Base-by-base conservation (phyloP, 169 alveolate species). In the Plasmodium fragile region DNA sequence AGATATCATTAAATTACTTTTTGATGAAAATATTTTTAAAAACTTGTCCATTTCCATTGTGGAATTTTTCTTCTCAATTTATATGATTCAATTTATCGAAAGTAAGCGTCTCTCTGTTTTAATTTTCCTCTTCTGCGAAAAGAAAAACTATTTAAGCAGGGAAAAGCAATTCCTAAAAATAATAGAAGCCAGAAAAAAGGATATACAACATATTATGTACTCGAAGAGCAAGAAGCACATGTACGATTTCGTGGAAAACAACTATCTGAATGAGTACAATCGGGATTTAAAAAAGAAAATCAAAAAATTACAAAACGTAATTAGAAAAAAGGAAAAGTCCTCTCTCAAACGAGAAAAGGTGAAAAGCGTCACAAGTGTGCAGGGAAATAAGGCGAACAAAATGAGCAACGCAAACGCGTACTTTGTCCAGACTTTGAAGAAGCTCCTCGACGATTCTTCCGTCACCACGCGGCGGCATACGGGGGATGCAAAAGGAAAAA, bases 61-160 rank as follows among this genome's bases (percentile, higher is more conserved):
- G 41, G 94, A 91, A 79, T 71, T 91, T 32, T 81, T 80, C 41
- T 91, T 80, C 82, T 90, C 94, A 34, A 91, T 91, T 69, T 91
- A 91, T 79, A 91, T 91, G 92, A 81, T 91, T 18, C 94, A 91
- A 28, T 91, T 91, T 91, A 81, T 91, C 65, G 94, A 91, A 71
- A 81, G 89, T 72, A 91, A 91, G 83, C 81, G 73, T 22, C 41
- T 91, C 52, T 79, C 94, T 5, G 81, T 91, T 70, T 77, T 91
- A 70, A 69, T 91, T 52, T 81, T 80, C 70, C 25, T 91, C 36
- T 91, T 91, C 65, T 91, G 94, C 52, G 94, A 91, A 28, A 91
- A 91, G 55, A 91, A 91, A 81, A 81, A 69, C 10, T 43, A 34
- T 22, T 49, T 91, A 49, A 91, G 41, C 53, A 81, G 75, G 41